A percentile compares a stretch with the other conserved stretches of the same genome.
Evolutionary conservation across 768 basidiomycete genomes (phyloP).

Genomic region (Lactifluus subvellereus): DNA sequence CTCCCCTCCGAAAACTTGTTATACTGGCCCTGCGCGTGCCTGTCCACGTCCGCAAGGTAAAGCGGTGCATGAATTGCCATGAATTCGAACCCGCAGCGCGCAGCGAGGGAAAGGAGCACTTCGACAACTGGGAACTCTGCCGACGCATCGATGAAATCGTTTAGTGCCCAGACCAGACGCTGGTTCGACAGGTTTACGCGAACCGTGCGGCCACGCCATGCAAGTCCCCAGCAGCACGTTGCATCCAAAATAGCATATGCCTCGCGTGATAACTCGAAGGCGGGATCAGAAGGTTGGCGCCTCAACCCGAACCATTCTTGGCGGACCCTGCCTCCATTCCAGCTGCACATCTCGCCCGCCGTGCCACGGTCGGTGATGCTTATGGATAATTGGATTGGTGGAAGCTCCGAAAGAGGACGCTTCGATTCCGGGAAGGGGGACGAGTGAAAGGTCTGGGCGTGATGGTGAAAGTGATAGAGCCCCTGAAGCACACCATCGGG

Average conservation of each 20-base stretch:
- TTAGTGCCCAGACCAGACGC: constrained; percentile 20
- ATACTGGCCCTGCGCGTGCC: constrained; percentile 5
- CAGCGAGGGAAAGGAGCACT: constrained; percentile 17
- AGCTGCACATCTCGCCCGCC: constrained; percentile 3
- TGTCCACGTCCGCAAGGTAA: neutral
- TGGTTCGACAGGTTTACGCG: constrained; percentile 13
- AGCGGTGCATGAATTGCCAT: neutral
- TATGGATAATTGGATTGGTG: constrained; percentile 12
- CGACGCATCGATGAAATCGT: constrained; percentile 7
- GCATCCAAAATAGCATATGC: constrained; percentile 22
- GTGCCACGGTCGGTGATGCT: constrained; percentile 4
- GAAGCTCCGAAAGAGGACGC: constrained; percentile 15
- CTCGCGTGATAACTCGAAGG: constrained; percentile 13
- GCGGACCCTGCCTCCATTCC: constrained; percentile 2
- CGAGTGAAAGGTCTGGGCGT: neutral
- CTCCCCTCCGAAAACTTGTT: constrained; percentile 14
- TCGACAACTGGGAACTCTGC: constrained; percentile 13
- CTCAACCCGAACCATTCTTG: constrained; percentile 13
- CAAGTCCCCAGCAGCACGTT: constrained; percentile 20
- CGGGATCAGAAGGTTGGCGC: constrained; percentile 8
- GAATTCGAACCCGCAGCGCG: constrained; percentile 21
- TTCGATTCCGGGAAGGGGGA: constrained; percentile 10
- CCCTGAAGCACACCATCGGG: constrained; percentile 12
- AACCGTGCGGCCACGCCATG: constrained; percentile 19
- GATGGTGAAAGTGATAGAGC: constrained; percentile 4